Evolutionary conservation across 768 basidiomycete genomes (phyloP).

Genomic region (Tylopilus vinaceipallidus): DNA sequence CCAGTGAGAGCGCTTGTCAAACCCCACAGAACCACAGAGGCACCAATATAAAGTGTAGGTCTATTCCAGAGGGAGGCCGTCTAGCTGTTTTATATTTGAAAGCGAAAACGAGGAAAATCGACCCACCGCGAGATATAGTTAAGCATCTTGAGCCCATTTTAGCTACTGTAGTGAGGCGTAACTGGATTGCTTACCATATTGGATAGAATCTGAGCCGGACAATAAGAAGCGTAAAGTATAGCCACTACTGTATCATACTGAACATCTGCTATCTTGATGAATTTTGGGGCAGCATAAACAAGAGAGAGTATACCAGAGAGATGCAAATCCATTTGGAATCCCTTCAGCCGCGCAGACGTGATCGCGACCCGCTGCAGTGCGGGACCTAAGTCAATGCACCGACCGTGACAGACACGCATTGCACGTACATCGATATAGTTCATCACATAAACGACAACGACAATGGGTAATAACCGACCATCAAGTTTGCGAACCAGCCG

Average conservation of each 20-base stretch:
- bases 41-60: background rate
- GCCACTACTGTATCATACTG: background rate
- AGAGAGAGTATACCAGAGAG: background rate
- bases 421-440: slow-evolving; percentile 2
- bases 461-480: background rate
- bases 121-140: background rate
- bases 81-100: too few relatives aligned
- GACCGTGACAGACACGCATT: background rate
- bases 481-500: background rate
- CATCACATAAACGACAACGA: slow-evolving; percentile 1
- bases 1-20: background rate
- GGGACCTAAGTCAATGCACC: background rate
- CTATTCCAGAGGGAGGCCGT: too few relatives aligned
- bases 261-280: too few relatives aligned
- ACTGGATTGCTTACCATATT: background rate
- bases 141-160: background rate
- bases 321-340: background rate
- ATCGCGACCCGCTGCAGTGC: background rate
- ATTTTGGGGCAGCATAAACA: background rate
- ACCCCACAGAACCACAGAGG: background rate
- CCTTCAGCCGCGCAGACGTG: background rate
- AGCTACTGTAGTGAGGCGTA: background rate
- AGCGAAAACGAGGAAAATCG: background rate
- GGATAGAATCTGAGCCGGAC: background rate
- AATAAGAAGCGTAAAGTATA: background rate